Evolutionary conservation across 2,329 filamentous ascomycete genomes (phyloP).

Genomic region (Pseudopyrenochaeta lycopersici): DNA sequence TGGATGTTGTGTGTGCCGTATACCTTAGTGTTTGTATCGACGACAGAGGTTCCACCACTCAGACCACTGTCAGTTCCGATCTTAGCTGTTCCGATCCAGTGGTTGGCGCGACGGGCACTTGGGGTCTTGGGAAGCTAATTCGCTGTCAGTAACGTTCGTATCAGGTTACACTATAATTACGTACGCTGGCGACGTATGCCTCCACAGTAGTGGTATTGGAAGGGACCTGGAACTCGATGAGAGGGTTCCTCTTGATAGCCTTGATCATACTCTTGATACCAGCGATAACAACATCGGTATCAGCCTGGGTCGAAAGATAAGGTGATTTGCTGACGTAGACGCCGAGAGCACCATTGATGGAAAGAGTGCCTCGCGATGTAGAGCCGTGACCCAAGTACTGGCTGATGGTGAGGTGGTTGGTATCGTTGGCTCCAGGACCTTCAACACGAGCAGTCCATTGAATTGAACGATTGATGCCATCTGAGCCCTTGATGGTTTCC

Average conservation of each 20-base stretch:
- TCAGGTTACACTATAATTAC: background rate
- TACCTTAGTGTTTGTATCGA: conserved; percentile 61
- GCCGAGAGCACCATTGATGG: conserved; percentile 65
- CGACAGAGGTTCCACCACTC: conserved; percentile 54
- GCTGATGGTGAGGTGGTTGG: conserved; percentile 52
- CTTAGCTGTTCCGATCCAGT: conserved; percentile 67
- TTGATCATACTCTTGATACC: conserved; percentile 69
- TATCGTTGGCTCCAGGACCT: conserved; percentile 55
- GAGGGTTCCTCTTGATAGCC: conserved; percentile 62
- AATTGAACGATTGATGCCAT: conserved; percentile 69
- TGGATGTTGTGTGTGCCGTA: conserved; percentile 57
- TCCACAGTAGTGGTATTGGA: conserved; percentile 59
- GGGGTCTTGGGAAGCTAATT: conserved; percentile 48
- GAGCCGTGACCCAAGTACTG: conserved; percentile 71
- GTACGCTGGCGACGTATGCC: conserved; percentile 61
- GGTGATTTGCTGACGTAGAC: conserved; percentile 68
- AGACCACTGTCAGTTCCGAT: conserved; percentile 57
- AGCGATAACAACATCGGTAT: conserved; percentile 70
- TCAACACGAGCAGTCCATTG: conserved; percentile 74
- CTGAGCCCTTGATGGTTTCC: conserved; percentile 65
- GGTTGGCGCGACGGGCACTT: conserved; percentile 53
- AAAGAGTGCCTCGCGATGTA: conserved; percentile 68
- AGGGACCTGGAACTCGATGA: conserved; percentile 67
- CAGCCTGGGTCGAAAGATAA: conserved; percentile 65
- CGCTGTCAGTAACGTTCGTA: conserved; percentile 8